Conservation (phyloP, 768 basidiomycete species). For the Russula griseocarnosa region DNA sequence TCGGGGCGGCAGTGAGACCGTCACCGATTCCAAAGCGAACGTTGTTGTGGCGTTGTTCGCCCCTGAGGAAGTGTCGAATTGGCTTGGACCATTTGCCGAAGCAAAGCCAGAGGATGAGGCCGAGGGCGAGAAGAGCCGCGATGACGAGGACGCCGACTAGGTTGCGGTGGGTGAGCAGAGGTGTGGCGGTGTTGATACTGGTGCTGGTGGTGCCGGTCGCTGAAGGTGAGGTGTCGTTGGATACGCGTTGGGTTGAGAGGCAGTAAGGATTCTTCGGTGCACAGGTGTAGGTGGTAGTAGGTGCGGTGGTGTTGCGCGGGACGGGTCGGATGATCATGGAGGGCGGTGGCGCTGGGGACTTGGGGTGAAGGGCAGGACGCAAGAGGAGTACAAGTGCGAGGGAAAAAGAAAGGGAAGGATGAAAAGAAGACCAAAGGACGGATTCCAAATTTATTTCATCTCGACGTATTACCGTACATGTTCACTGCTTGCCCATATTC, state of each 20-base stretch:
- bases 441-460: slow-evolving; percentile 12
- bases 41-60: neutral
- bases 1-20: neutral
- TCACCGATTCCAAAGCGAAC: neutral
- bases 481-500: neutral
- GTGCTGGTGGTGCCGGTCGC: neutral
- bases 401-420: neutral
- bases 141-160: slow-evolving; percentile 32
- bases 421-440: neutral
- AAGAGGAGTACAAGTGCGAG: neutral
- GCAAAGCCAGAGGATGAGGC: slow-evolving; percentile 30
- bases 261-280: slow-evolving; percentile 1
- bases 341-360: neutral
- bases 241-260: neutral
- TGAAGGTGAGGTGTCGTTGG: slow-evolving; percentile 4
- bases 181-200: slow-evolving; percentile 6
- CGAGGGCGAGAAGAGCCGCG: slow-evolving; percentile 24
- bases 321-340: slow-evolving; percentile 17
- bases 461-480: neutral
- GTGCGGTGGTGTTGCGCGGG: slow-evolving; percentile 4
- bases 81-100: slow-evolving; percentile 31
- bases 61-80: slow-evolving; percentile 22
- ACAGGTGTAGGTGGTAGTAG: neutral
- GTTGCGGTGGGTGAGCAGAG: slow-evolving; percentile 28
- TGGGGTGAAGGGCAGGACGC: neutral